Evolutionary conservation across 306 rosid species (phyloP).

Genomic region (Trifolium dubium): DNA sequence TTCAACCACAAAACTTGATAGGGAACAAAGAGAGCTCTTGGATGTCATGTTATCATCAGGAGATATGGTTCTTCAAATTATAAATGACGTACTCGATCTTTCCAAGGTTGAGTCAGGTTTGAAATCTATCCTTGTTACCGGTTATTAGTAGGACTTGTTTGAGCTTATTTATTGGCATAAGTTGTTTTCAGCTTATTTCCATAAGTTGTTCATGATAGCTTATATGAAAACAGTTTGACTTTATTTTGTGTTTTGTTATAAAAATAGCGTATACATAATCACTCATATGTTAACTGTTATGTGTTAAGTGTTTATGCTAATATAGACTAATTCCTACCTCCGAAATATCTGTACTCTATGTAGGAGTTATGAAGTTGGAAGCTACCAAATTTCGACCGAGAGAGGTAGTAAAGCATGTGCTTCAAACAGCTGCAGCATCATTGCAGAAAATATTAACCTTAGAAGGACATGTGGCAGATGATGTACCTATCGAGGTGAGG

Average conservation of each 20-base stretch:
- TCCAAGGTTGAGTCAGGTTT: slow-evolving; percentile 96
- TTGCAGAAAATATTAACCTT: slow-evolving; percentile 79
- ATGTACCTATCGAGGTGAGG: slow-evolving; percentile 90
- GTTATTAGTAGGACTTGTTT: background rate
- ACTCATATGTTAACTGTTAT: background rate
- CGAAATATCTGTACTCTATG: slow-evolving; percentile 2
- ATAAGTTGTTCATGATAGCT: background rate
- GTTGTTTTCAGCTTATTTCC: background rate
- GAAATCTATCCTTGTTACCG: slow-evolving; percentile 35
- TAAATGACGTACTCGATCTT: slow-evolving; percentile 94
- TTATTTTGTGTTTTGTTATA: too few relatives aligned
- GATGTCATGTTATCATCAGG: slow-evolving; percentile 93
- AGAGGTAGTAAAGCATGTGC: slow-evolving; percentile 92
- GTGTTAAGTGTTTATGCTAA: background rate
- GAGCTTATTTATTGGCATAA: background rate
- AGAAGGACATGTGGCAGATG: slow-evolving; percentile 90
- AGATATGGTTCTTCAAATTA: slow-evolving; percentile 94
- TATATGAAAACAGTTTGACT: background rate
- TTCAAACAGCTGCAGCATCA: slow-evolving; percentile 97
- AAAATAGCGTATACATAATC: background rate
- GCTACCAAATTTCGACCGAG: slow-evolving; percentile 90
- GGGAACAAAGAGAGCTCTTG: slow-evolving; percentile 77
- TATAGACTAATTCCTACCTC: slow-evolving; percentile 11
- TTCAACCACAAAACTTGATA: slow-evolving; percentile 78
- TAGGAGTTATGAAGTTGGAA: slow-evolving; percentile 96